A percentile compares a stretch with the other conserved stretches of the same genome.
Evolutionary conservation across 2,329 filamentous ascomycete species (phyloP).

Genomic region (Trichoderma endophyticum): DNA sequence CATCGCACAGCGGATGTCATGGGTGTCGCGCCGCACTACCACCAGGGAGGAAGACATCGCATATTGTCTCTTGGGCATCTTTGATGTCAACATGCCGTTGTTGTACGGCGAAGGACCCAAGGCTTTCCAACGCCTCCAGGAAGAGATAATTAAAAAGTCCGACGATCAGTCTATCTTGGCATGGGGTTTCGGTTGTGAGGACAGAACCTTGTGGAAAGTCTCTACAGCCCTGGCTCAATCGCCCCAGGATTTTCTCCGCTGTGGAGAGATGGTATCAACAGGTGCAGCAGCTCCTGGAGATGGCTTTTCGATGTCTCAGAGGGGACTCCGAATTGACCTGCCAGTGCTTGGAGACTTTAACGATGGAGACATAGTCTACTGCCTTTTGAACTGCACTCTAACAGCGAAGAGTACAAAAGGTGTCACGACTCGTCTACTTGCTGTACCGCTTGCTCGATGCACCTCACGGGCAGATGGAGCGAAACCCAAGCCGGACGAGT

Average conservation of each 20-base stretch:
- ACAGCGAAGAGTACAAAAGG: neutral
- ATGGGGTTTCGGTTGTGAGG: neutral
- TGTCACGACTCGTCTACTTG: neutral
- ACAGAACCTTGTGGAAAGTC: neutral
- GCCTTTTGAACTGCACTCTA: neutral
- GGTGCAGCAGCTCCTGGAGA: neutral
- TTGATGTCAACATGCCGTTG: neutral
- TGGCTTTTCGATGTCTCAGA: neutral
- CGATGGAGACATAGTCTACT: neutral
- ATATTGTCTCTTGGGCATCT: neutral
- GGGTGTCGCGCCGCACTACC: neutral
- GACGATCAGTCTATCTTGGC: neutral
- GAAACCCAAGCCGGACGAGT: neutral
- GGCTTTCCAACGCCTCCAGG: neutral
- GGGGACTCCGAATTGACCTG: neutral
- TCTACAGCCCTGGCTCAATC: neutral
- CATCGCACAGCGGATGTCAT: neutral
- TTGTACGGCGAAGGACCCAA: neutral
- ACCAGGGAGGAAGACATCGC: neutral
- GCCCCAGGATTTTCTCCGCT: neutral
- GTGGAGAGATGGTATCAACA: neutral
- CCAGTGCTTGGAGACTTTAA: neutral
- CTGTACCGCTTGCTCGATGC: neutral
- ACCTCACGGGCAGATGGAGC: neutral
- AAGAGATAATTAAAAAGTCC: neutral